Conservation (phyloP, 345 rosid genomes). For the Brassica nigra region DNA sequence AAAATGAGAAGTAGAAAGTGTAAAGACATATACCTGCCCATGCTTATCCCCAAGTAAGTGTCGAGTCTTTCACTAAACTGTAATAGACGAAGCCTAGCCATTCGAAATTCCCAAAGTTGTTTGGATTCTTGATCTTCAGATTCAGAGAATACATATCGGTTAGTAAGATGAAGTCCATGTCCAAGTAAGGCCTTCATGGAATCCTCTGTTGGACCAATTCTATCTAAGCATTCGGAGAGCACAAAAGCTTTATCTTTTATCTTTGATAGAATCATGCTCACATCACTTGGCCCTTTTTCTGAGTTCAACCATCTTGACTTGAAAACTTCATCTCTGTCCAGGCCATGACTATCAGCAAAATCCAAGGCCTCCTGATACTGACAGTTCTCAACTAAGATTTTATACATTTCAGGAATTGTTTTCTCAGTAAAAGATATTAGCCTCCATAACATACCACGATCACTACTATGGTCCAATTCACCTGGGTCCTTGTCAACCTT, state of each 20-base stretch:
- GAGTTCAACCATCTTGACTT: conserved; percentile 87
- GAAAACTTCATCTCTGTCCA: conserved; percentile 79
- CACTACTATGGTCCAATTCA: conserved; percentile 37
- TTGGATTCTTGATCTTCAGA: conserved; percentile 53
- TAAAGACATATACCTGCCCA: conserved; percentile 78
- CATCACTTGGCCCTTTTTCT: conserved; percentile 56
- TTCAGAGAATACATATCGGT: conserved; percentile 54
- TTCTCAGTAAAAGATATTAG: conserved; percentile 75
- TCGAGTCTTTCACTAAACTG: conserved; percentile 86
- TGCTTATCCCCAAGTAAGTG: conserved; percentile 91
- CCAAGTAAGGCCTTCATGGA: conserved; percentile 71
- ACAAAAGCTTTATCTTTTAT: conserved; percentile 74
- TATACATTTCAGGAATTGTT: conserved; percentile 82
- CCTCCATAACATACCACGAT: conserved; percentile 56
- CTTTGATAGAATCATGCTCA: conserved; percentile 57
- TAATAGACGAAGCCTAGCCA: conserved; percentile 80
- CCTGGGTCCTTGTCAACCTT: conserved; percentile 43
- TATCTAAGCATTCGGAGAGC: conserved; percentile 76
- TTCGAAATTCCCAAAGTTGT: conserved; percentile 67
- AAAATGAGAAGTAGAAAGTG: conserved; percentile 15
- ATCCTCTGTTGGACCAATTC: conserved; percentile 82
- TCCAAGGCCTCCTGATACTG: conserved; percentile 73
- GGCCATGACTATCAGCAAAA: conserved; percentile 73
- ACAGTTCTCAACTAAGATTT: conserved; percentile 57
- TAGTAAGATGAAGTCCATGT: conserved; percentile 65